Percentiles rank a stretch among this genome's conserved stretches.
These are phyloP conservation scores for Colletotrichum liaoningense DNA, from an alignment of 2,329 filamentous ascomycete species.

Conservation along the genomic window DNA sequence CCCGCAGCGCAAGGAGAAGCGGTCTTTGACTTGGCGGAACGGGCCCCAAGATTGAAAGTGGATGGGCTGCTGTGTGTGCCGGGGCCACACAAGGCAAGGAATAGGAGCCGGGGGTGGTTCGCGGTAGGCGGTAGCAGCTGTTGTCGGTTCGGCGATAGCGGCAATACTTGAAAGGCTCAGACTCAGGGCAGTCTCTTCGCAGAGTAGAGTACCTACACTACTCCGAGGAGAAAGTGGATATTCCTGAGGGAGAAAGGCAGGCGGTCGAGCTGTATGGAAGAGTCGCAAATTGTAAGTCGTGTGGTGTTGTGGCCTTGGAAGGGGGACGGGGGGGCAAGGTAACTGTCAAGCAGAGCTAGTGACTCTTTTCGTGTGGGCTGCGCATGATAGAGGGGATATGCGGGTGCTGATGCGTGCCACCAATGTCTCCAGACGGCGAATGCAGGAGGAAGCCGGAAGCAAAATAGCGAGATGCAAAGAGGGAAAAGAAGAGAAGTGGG, in stretches of 20 bases:
- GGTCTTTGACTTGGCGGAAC: conserved; percentile 7
- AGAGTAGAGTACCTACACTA: neutral
- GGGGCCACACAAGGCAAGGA: neutral
- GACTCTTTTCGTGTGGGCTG: conserved; percentile 29
- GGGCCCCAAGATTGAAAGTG: conserved; percentile 5
- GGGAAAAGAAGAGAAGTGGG: neutral
- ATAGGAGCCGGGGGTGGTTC: conserved; percentile 8
- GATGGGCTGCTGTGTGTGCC: conserved; percentile 6
- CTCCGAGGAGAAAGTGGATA: conserved; percentile 19
- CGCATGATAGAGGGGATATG: conserved; percentile 29
- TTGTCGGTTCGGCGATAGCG: conserved; percentile 30
- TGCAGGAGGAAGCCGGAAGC: neutral
- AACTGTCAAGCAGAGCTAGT: conserved; percentile 19
- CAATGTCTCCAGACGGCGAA: neutral
- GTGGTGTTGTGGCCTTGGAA: conserved; percentile 11
- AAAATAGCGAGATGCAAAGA: neutral
- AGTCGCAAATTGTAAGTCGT: conserved; percentile 15
- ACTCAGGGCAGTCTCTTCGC: neutral
- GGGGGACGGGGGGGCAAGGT: neutral
- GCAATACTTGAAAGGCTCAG: neutral
- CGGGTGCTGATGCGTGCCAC: conserved; percentile 24
- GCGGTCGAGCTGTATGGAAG: neutral
- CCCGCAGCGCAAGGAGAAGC: conserved; percentile 17
- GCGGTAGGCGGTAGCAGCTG: neutral
- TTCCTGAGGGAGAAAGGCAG: conserved; percentile 18